These are phyloP conservation scores for Solanum gandarillasii DNA, from an alignment of 257 asterid genomes.

Conservation along the genomic window DNA sequence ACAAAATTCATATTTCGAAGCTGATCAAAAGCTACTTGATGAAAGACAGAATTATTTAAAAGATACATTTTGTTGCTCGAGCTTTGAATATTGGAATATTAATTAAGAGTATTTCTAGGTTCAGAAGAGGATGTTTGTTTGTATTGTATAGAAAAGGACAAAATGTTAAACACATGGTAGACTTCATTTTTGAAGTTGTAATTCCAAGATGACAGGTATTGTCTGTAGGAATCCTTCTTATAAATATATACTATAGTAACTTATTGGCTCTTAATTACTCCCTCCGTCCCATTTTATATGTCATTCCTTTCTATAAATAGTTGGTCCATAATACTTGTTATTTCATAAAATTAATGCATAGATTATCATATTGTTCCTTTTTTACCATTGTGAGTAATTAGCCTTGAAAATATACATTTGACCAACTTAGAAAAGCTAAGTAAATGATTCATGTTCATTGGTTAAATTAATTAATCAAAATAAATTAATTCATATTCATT, in stretches of 20 bases:
- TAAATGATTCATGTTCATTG: no score
- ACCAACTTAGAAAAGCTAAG: no score
- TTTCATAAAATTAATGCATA: no score
- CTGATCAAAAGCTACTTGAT: background rate
- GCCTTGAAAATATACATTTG: no score
- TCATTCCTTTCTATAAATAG: no score
- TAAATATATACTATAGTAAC: background rate
- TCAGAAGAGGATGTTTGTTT: background rate
- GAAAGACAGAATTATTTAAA: background rate
- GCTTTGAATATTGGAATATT: background rate
- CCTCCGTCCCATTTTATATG: no score
- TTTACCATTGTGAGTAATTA: no score
- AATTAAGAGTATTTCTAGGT: background rate
- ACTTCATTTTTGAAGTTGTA: background rate
- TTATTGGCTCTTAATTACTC: background rate
- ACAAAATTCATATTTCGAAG: background rate
- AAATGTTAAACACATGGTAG: background rate
- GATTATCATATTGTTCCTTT: no score
- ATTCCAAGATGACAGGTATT: background rate
- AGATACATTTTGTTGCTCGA: background rate
- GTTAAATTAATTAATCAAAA: no score
- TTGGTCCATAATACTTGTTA: no score
- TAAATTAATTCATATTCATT: no score
- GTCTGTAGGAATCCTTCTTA: background rate
- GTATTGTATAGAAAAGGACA: background rate